These are phyloP conservation scores for Ceratobasidium sp. DNA, from an alignment of 1,284 basidiomycete species.

Conservation along the genomic window DNA sequence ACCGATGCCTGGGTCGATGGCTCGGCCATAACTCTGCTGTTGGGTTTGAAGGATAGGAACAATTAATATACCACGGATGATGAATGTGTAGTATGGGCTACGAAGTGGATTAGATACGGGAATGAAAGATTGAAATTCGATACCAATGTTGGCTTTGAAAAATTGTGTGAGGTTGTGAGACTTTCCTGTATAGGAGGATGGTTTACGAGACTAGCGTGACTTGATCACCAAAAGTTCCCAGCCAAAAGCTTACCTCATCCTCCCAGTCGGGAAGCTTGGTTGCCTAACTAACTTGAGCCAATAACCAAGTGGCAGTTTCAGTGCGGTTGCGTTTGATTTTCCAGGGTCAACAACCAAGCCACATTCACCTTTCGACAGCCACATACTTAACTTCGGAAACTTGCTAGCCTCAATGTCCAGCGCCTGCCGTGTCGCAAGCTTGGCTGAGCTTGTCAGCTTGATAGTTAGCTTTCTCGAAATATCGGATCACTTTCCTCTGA, in stretches of 20 bases:
- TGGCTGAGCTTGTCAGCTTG: neutral
- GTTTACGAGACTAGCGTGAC: too few relatives aligned
- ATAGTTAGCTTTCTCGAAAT: neutral
- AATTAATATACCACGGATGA: neutral
- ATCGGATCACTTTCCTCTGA: neutral
- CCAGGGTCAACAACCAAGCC: neutral
- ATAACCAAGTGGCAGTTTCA: neutral
- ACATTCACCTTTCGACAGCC: neutral
- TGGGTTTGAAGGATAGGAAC: too few relatives aligned
- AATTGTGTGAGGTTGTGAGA: too few relatives aligned
- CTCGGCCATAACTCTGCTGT: conserved; percentile 9
- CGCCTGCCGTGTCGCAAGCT: neutral
- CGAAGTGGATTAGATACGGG: too few relatives aligned
- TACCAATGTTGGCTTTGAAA: too few relatives aligned
- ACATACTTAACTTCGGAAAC: neutral
- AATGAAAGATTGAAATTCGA: too few relatives aligned
- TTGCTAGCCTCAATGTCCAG: neutral
- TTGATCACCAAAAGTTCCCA: too few relatives aligned
- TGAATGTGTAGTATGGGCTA: neutral
- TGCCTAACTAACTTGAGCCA: too few relatives aligned
- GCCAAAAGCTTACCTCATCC: too few relatives aligned
- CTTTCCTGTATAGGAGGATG: too few relatives aligned
- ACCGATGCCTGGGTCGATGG: conserved; percentile 35
- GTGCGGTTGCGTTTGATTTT: neutral
- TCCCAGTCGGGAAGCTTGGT: too few relatives aligned